Percentiles rank a stretch among this genome's conserved stretches.
Conservation (phyloP, 805 yeast genomes). For the Wickerhamomyces strasburgensis region DNA sequence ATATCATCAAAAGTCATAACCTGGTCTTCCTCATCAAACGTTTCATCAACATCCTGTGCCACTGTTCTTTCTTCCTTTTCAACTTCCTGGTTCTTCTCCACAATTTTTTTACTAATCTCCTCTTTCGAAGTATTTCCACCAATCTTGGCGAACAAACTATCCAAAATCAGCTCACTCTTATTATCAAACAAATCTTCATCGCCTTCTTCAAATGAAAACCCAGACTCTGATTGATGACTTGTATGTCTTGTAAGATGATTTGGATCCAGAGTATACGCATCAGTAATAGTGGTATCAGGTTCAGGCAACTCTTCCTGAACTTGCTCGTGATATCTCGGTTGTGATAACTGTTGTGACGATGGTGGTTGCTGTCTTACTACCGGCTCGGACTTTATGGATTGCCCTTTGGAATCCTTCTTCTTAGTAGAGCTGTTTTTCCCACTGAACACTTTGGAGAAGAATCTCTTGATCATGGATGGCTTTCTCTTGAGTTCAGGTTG, state of each 20-base stretch:
- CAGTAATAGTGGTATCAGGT: neutral
- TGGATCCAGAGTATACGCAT: neutral
- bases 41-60: neutral
- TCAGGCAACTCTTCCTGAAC: neutral
- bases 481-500: conserved; percentile 11
- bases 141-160: conserved; percentile 2
- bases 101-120: neutral
- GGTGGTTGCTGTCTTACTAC: neutral
- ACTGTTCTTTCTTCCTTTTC: neutral
- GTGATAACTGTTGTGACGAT: neutral
- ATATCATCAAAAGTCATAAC: conserved; percentile 27
- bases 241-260: neutral
- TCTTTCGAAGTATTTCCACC: neutral
- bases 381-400: too few species aligned
- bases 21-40: conserved; percentile 12
- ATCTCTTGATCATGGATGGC: conserved; percentile 19
- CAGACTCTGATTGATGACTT: conserved; percentile 8
- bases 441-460: conserved; percentile 17
- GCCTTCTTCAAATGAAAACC: conserved; percentile 23
- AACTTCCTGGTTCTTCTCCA: neutral
- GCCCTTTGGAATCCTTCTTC: neutral
- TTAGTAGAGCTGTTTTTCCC: neutral
- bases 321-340: too few species aligned
- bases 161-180: conserved; percentile 3
- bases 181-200: conserved; percentile 17